Conservation (phyloP, 2,329 filamentous ascomycete species). For the Scleromitrula shiraiana region DNA sequence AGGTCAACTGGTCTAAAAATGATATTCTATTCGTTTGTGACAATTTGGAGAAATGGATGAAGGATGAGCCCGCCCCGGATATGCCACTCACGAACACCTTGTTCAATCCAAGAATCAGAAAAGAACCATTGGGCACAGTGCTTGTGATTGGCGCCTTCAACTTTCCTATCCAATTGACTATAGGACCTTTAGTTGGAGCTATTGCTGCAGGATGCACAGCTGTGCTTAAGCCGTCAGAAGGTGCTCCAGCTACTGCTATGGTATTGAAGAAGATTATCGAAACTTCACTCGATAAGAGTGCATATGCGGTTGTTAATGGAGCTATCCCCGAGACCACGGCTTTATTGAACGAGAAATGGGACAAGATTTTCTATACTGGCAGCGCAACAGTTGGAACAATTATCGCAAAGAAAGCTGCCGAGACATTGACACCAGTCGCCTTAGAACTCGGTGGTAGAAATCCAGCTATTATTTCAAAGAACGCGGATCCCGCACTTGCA, state of each 20-base stretch:
- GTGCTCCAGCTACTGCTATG: slow-evolving; percentile 65
- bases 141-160: slow-evolving; percentile 92
- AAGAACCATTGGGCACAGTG: slow-evolving; percentile 78
- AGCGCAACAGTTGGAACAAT: slow-evolving; percentile 72
- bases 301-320: slow-evolving; percentile 75
- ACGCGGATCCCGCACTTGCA: slow-evolving; percentile 70
- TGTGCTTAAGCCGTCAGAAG: slow-evolving; percentile 85
- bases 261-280: slow-evolving; percentile 73
- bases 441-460: slow-evolving; percentile 90
- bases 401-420: slow-evolving; percentile 81
- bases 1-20: slow-evolving; percentile 71
- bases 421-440: slow-evolving; percentile 77
- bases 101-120: slow-evolving; percentile 68
- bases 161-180: slow-evolving; percentile 75
- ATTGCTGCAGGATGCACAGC: slow-evolving; percentile 89
- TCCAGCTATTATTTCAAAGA: slow-evolving; percentile 83
- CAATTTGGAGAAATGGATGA: slow-evolving; percentile 72
- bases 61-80: slow-evolving; percentile 69
- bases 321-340: slow-evolving; percentile 71
- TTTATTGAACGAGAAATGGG: slow-evolving; percentile 83
- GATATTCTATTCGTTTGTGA: slow-evolving; percentile 73
- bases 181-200: slow-evolving; percentile 77
- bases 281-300: slow-evolving; percentile 65
- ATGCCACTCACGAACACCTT: slow-evolving; percentile 60
- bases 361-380: slow-evolving; percentile 97